Conservation (phyloP, 2,329 filamentous ascomycete species). For the Diaporthe batatas region DNA sequence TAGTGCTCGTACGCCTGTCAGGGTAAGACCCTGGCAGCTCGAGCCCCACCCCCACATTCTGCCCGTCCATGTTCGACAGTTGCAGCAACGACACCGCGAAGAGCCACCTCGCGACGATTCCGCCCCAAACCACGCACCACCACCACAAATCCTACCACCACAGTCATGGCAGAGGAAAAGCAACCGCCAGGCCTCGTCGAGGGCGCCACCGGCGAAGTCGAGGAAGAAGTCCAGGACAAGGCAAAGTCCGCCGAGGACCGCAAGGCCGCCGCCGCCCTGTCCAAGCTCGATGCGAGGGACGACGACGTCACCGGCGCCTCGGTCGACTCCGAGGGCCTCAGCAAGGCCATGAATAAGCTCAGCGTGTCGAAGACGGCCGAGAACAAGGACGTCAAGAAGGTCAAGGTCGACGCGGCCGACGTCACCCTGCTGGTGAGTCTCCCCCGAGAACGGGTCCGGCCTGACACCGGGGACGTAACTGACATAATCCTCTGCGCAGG, state of each 20-base stretch:
- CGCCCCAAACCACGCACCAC: not conserved
- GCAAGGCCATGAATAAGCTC: slow-evolving; percentile 78
- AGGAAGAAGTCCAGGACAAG: slow-evolving; percentile 65
- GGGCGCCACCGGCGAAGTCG: slow-evolving; percentile 71
- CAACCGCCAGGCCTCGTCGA: slow-evolving; percentile 71
- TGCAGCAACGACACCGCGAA: not conserved
- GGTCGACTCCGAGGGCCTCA: slow-evolving; percentile 78
- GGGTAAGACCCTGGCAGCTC: slow-evolving; percentile 19
- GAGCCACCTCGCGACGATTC: not conserved
- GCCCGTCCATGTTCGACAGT: not conserved
- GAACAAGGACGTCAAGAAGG: slow-evolving; percentile 66
- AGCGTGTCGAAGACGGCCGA: slow-evolving; percentile 54
- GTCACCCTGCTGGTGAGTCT: slow-evolving; percentile 75
- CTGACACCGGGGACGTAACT: not conserved
- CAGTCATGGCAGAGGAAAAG: slow-evolving; percentile 70
- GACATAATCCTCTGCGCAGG: slow-evolving; percentile 53
- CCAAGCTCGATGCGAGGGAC: slow-evolving; percentile 72
- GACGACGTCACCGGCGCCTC: slow-evolving; percentile 63
- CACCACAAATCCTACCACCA: slow-evolving; percentile 22
- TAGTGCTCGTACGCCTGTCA: not conserved
- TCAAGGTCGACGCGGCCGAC: slow-evolving; percentile 82
- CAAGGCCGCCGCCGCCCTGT: slow-evolving; percentile 81
- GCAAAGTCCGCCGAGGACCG: slow-evolving; percentile 81
- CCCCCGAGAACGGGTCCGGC: not conserved
- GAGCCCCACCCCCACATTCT: slow-evolving; percentile 15